phyloP scores from a whole-genome alignment of 208 protist species.

The Crithidia fasciculata region DNA sequence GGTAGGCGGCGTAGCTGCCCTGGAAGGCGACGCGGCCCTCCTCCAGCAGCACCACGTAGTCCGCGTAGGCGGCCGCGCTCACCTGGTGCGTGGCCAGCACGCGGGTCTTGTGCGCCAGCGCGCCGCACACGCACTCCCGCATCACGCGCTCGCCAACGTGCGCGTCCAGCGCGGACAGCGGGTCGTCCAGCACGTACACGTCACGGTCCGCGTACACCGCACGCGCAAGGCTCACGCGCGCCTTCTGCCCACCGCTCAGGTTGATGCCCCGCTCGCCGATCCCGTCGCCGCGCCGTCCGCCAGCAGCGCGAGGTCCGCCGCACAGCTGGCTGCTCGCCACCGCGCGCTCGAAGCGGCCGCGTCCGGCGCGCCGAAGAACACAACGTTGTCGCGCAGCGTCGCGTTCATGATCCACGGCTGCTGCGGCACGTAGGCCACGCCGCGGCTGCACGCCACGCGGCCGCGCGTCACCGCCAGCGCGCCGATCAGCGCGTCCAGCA shows the following conservation, averaged over 20 bases:
- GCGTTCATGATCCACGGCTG: slow-evolving; percentile 91
- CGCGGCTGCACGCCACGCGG: slow-evolving; percentile 20
- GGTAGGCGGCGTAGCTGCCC: slow-evolving; percentile 41
- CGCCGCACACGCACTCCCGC: slow-evolving; percentile 52
- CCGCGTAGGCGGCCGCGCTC: slow-evolving; percentile 74
- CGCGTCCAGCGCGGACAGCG: slow-evolving; percentile 92
- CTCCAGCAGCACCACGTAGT: slow-evolving; percentile 85
- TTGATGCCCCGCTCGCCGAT: slow-evolving; percentile 86
- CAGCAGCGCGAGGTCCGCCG: slow-evolving; percentile 79
- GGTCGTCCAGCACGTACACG: slow-evolving; percentile 91
- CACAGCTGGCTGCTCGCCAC: slow-evolving; percentile 77
- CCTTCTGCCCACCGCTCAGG: slow-evolving; percentile 85
- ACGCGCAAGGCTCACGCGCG: slow-evolving; percentile 76
- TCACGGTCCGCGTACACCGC: slow-evolving; percentile 83
- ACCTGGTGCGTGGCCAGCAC: slow-evolving; percentile 94
- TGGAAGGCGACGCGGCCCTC: slow-evolving; percentile 54
- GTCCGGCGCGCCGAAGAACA: slow-evolving; percentile 82
- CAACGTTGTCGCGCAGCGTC: slow-evolving; percentile 92
- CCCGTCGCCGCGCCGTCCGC: slow-evolving; percentile 84
- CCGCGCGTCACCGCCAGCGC: slow-evolving; percentile 46
- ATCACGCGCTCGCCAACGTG: slow-evolving; percentile 74
- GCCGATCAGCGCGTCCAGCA: slow-evolving; percentile 57
- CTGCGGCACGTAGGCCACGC: slow-evolving; percentile 90
- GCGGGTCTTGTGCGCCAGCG: slow-evolving; percentile 78
- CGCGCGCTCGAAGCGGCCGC: slow-evolving; percentile 46